Base-by-base conservation (phyloP, 2,329 filamentous ascomycete species). In the Teratosphaeria epicoccoides region DNA sequence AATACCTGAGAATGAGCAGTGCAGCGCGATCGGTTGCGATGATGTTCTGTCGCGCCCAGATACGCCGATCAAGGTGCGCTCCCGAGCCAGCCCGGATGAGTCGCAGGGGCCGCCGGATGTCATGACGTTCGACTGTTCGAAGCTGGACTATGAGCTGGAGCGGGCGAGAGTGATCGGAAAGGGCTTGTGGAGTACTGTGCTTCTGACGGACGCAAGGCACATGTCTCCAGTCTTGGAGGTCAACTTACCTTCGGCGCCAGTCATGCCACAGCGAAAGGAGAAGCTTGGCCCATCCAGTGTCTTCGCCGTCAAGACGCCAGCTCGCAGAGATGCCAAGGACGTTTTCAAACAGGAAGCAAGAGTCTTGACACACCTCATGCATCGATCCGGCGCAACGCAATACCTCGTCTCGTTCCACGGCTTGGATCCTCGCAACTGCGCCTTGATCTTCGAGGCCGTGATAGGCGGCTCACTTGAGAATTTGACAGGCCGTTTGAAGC, bases 141-240 rank as follows among this genome's bases (percentile, higher is more conserved):
- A 50, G 46, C 25, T 61, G 12, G 58, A 61, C 49, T 66, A 66
- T 46, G 64, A 66, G 50, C 58, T 68, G 3, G 60, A 64, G 29
- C 59, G 60, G 6, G 62, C 66, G 12, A 63, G 61, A 49, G 53
- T 64, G 5, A 54, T 68, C 1, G 67, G 67, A 24, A 52, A 59
- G 45, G 67, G 67, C 10, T 58, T 67, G 17, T 70, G 67, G 67
- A 66, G 63, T 46, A 67, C 59, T 3, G 67, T 70, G 20, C 67
- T 61, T 52, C 56, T 65, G 10, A 62, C 65, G n/a, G 55, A 64
- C 47, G 56, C 63, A 29, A 60, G 51, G 24, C n/a, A 52, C 29
- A 25, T 26, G 6, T 46, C 49, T 47, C 44, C 28, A n/a, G 43
- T 12, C 26, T 17, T 26, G 43, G 4, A 45, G 20, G 12, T n/a